Percentiles rank a stretch among this genome's conserved stretches.
phyloP scores from a whole-genome alignment of 768 basidiomycete genomes.

The Agrocybe praecox region DNA sequence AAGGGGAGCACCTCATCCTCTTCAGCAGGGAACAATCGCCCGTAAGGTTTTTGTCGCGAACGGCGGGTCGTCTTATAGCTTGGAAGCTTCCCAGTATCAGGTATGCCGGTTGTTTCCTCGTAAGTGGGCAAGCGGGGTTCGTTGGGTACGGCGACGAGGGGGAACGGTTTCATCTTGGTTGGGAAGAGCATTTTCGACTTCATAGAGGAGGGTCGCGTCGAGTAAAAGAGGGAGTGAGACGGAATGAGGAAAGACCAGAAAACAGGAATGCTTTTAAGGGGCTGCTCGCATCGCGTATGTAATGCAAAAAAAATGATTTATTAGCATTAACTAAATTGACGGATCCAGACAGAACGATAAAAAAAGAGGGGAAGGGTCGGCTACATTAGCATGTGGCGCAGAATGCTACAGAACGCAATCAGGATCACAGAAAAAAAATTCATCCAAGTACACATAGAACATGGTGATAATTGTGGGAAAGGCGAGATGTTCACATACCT shows the following conservation, averaged over 20 bases:
- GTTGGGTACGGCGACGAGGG: not conserved
- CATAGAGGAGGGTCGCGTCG: not conserved
- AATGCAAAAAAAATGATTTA: not conserved
- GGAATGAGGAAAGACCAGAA: too few species aligned
- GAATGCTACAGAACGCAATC: too few species aligned
- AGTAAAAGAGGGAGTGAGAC: too few species aligned
- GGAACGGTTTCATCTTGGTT: not conserved
- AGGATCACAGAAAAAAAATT: too few species aligned
- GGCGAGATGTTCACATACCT: too few species aligned
- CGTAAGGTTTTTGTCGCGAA: constrained; percentile 10
- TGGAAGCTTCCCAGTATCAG: constrained; percentile 2
- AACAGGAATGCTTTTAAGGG: not conserved
- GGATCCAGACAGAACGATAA: not conserved
- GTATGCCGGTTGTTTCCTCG: constrained; percentile 5
- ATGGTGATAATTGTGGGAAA: too few species aligned
- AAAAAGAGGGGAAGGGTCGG: not conserved
- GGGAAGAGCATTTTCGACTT: not conserved
- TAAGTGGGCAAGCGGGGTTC: constrained; percentile 7
- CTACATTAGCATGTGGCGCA: not conserved
- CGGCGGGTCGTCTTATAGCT: constrained; percentile 4
- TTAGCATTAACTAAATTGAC: not conserved
- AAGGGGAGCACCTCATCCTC: not conserved
- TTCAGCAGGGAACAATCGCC: not conserved
- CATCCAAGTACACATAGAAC: too few species aligned
- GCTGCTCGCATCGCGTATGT: not conserved